These are phyloP conservation scores for Phytophthora fragariae DNA, from an alignment of 352 stramenopile genomes.

Conservation along the genomic window DNA sequence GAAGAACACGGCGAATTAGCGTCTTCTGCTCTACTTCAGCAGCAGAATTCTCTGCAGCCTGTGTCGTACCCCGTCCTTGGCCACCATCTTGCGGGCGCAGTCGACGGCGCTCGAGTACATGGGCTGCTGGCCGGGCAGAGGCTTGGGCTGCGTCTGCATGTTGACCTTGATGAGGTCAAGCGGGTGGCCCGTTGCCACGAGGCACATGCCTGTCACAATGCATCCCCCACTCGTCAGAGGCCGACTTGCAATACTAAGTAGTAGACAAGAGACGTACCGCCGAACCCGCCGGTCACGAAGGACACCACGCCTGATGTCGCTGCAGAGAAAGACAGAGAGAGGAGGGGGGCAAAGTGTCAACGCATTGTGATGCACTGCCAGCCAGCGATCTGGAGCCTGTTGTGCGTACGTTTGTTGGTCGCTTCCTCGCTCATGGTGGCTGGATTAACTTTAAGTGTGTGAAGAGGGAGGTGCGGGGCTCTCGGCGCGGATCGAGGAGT, in stretches of 20 bases:
- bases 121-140: slow-evolving; percentile 65
- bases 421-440: slow-evolving; percentile 51
- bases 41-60: background rate
- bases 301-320: slow-evolving; percentile 90
- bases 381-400: background rate
- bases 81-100: slow-evolving; percentile 93
- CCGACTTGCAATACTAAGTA: slow-evolving; percentile 2
- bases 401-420: slow-evolving; percentile 45
- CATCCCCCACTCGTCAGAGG: slow-evolving; percentile 1
- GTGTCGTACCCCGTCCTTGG: slow-evolving; percentile 90
- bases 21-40: background rate
- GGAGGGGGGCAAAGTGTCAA: background rate
- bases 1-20: slow-evolving; percentile 11
- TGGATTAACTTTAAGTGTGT: background rate
- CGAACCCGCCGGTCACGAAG: slow-evolving; percentile 95
- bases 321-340: slow-evolving; percentile 28
- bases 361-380: background rate
- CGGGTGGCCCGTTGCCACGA: slow-evolving; percentile 94
- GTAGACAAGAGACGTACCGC: slow-evolving; percentile 59
- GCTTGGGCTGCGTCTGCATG: slow-evolving; percentile 90
- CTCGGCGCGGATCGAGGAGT: slow-evolving; percentile 28
- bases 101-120: slow-evolving; percentile 90
- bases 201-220: slow-evolving; percentile 76
- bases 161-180: slow-evolving; percentile 97
- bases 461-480: slow-evolving; percentile 21